Percentiles rank a stretch among this genome's conserved stretches.
These are phyloP conservation scores for Wallacemonas sp. DNA, from an alignment of 208 protist species.

Conservation along the genomic window DNA sequence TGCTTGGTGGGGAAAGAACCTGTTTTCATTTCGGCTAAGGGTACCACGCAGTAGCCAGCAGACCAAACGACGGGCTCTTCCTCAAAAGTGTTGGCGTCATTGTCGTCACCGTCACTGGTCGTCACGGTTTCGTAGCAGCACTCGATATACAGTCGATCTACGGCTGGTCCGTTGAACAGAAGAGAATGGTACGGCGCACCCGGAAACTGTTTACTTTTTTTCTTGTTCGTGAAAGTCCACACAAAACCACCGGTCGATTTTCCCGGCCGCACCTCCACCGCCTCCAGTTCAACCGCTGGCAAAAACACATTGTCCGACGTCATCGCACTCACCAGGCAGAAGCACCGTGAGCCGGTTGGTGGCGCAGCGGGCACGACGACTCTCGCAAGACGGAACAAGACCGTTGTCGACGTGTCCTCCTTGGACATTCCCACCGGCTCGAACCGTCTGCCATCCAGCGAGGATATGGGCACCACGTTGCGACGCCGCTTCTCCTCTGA, in stretches of 20 bases:
- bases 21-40: conserved; percentile 25
- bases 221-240: conserved; percentile 46
- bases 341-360: conserved; percentile 44
- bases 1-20: conserved; percentile 28
- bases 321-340: conserved; percentile 71
- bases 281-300: conserved; percentile 54
- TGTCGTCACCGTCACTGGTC: no score
- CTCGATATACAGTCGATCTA: conserved; percentile 72
- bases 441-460: conserved; percentile 24
- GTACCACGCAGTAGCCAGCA: conserved; percentile 58
- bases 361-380: conserved; percentile 39
- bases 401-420: conserved; percentile 10
- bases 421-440: conserved; percentile 5
- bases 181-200: conserved; percentile 20
- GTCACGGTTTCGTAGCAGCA: conserved; percentile 67
- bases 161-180: conserved; percentile 33
- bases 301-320: conserved; percentile 54
- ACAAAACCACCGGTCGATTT: conserved; percentile 42
- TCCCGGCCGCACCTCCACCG: conserved; percentile 26
- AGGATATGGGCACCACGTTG: conserved; percentile 47
- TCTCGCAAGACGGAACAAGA: conserved; percentile 22
- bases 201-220: conserved; percentile 4
- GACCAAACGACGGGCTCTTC: conserved; percentile 54
- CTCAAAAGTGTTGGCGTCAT: background rate
- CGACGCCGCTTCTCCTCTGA: conserved; percentile 56